A percentile compares a stretch with the other conserved stretches of the same genome.
Conservation (phyloP, 805 yeast species). For the Candida glaebosa region DNA sequence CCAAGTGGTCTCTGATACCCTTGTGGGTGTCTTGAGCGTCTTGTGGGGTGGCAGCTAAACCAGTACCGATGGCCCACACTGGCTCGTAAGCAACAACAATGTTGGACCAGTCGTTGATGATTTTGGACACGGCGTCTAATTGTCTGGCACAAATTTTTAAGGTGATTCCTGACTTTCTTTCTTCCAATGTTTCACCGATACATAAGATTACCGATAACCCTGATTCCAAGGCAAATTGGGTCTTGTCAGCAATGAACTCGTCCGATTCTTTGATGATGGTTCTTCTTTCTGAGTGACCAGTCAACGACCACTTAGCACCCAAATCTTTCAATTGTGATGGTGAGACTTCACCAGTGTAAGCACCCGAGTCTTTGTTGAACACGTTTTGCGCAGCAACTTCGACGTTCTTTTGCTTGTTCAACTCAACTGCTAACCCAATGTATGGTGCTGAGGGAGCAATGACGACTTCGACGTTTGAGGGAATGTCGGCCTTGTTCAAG, state of each 20-base stretch:
- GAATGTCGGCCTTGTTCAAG: constrained; percentile 75
- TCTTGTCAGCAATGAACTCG: constrained; percentile 89
- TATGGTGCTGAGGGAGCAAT: constrained; percentile 96
- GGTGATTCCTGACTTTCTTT: constrained; percentile 86
- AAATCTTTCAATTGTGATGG: constrained; percentile 85
- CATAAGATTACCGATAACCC: constrained; percentile 92
- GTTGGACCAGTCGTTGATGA: constrained; percentile 83
- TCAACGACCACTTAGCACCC: constrained; percentile 90
- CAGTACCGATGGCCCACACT: constrained; percentile 99
- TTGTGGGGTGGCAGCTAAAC: constrained; percentile 96
- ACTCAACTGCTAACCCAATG: constrained; percentile 69
- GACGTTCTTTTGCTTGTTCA: constrained; percentile 68
- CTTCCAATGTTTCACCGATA: constrained; percentile 96
- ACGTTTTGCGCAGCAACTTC: constrained; percentile 89
- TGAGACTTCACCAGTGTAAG: constrained; percentile 96
- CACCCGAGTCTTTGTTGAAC: constrained; percentile 86
- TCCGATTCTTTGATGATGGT: constrained; percentile 86
- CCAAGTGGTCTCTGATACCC: constrained; percentile 80
- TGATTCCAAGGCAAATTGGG: constrained; percentile 86
- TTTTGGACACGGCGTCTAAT: constrained; percentile 80
- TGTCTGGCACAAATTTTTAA: constrained; percentile 85
- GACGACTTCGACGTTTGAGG: constrained; percentile 84
- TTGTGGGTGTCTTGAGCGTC: constrained; percentile 97
- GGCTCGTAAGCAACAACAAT: constrained; percentile 98
- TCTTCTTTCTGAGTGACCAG: constrained; percentile 99